These are phyloP conservation scores for Pyronema domesticum DNA, from an alignment of 495 filamentous ascomycete genomes.

Conservation along the genomic window DNA sequence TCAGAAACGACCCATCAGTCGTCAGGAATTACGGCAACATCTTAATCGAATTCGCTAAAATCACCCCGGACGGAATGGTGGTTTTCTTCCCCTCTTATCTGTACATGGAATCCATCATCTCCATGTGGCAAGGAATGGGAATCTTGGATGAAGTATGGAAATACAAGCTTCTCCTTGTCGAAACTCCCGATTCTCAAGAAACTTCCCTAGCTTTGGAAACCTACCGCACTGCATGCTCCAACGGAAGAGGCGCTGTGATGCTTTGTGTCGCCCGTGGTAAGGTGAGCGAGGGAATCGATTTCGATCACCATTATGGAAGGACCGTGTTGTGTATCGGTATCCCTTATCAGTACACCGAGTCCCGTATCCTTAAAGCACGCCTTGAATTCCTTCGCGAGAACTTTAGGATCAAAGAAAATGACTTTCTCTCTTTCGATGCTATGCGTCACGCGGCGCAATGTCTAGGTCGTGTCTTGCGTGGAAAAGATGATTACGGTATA, in stretches of 20 bases:
- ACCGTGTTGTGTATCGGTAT: conserved; percentile 94
- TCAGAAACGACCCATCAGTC: conserved; percentile 83
- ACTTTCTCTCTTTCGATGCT: conserved; percentile 96
- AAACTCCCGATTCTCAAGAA: conserved; percentile 94
- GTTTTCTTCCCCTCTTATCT: conserved; percentile 98
- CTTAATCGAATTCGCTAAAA: conserved; percentile 77
- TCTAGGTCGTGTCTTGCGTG: conserved; percentile 81
- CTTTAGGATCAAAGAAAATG: conserved; percentile 91
- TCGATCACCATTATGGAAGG: conserved; percentile 96
- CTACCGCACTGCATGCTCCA: conserved; percentile 91
- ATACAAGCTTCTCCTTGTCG: conserved; percentile 94
- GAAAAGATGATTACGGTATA: conserved; percentile 96
- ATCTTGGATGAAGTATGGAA: conserved; percentile 97
- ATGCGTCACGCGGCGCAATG: conserved; percentile 98
- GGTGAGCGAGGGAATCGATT: conserved; percentile 95
- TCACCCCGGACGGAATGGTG: conserved; percentile 92
- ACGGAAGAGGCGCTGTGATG: conserved; percentile 81
- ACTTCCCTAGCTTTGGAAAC: conserved; percentile 91
- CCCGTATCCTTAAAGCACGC: conserved; percentile 85
- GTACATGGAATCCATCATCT: conserved; percentile 98
- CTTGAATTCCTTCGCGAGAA: conserved; percentile 92
- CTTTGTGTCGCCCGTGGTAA: conserved; percentile 93
- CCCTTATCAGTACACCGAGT: conserved; percentile 98
- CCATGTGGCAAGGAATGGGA: conserved; percentile 97
- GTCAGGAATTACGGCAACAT: conserved; percentile 91